These are phyloP conservation scores for Cryphonectria japonica DNA, from an alignment of 2,329 filamentous ascomycete genomes.

Conservation along the genomic window DNA sequence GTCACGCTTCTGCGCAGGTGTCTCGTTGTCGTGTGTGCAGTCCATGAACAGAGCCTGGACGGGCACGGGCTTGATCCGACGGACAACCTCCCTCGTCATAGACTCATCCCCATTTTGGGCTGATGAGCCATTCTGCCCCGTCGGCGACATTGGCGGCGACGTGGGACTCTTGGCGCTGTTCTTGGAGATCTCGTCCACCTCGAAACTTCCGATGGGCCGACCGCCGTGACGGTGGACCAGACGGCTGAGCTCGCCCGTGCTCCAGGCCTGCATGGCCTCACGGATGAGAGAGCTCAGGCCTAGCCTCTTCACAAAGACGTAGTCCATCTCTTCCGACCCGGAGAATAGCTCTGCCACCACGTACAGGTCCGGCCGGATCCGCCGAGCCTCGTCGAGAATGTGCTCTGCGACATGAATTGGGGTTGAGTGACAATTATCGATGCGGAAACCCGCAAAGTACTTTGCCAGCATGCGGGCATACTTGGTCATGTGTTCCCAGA, in stretches of 20 bases:
- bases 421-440: slow-evolving; percentile 98
- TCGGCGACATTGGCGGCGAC: slow-evolving; percentile 34
- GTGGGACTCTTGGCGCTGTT: slow-evolving; percentile 51
- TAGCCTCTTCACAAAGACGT: slow-evolving; percentile 90
- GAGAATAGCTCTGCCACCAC: slow-evolving; percentile 96
- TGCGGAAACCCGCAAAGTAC: slow-evolving; percentile 92
- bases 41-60: slow-evolving; percentile 98
- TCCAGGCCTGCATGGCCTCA: slow-evolving; percentile 99
- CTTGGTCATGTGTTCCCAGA: slow-evolving; percentile 95
- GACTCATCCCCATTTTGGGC: slow-evolving; percentile 39
- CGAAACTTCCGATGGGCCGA: slow-evolving; percentile 94
- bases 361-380: slow-evolving; percentile 83
- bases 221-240: slow-evolving; percentile 93
- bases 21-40: slow-evolving; percentile 98
- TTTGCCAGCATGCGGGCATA: slow-evolving; percentile 93
- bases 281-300: slow-evolving; percentile 91
- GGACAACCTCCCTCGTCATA: slow-evolving; percentile 67
- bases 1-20: slow-evolving; percentile 92
- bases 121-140: slow-evolving; percentile 39
- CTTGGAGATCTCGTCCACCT: slow-evolving; percentile 82
- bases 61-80: slow-evolving; percentile 81
- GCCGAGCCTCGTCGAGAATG: slow-evolving; percentile 90
- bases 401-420: slow-evolving; percentile 93
- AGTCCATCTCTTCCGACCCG: slow-evolving; percentile 94
- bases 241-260: slow-evolving; percentile 86